Base-by-base conservation (phyloP, 2,329 filamentous ascomycete species). In the Ampelomyces quisqualis region DNA sequence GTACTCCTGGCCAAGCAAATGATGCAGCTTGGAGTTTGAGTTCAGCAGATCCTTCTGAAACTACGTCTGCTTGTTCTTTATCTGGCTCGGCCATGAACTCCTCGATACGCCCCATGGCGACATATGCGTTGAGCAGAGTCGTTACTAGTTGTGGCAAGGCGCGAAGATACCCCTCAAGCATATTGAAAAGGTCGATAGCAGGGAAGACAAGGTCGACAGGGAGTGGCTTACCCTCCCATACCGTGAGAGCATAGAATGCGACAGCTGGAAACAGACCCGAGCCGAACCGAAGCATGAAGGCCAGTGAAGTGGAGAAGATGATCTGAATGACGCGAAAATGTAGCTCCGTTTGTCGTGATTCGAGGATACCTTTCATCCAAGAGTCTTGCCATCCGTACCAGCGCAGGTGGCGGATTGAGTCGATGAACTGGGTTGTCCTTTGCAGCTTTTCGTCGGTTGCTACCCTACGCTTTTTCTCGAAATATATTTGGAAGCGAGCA, bases 51-150 rank as follows among this genome's bases (percentile, higher is more conserved):
- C 64, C 68, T 31, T 61, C 68, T 9, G 62, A 55, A 2, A 61
- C 61, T 13, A 68, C 62, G 3, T 72, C 70, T 3, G 66, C 64
- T 19, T 78, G 74, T 20, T 80, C 78, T 53, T 89, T 88, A 57
- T 95, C 82, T 0, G 88, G 88, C 65, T 95, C 90, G 1, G 75
- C 72, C 88, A 95, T 94, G 69, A 94, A 95, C 15, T 80, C 77
- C 57, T 95, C 86, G 14, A 95, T 88, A 51, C 90, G 84, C 7
- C 79, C 81, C 48, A 95, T 81, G 0, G 90, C 86, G 13, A 95
- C 84, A n/a, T 80, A 83, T 0, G 89, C 87, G 56, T 95, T 94
- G 51, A 94, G 77, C 4, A 91, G 70, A 0, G 85, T 79, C 0
- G 86, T 89, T 29, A 94, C 82, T 7, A 95, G 71, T 20, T 80